These are phyloP conservation scores for Dendryphion nanum DNA, from an alignment of 2,329 filamentous ascomycete species.

Conservation along the genomic window DNA sequence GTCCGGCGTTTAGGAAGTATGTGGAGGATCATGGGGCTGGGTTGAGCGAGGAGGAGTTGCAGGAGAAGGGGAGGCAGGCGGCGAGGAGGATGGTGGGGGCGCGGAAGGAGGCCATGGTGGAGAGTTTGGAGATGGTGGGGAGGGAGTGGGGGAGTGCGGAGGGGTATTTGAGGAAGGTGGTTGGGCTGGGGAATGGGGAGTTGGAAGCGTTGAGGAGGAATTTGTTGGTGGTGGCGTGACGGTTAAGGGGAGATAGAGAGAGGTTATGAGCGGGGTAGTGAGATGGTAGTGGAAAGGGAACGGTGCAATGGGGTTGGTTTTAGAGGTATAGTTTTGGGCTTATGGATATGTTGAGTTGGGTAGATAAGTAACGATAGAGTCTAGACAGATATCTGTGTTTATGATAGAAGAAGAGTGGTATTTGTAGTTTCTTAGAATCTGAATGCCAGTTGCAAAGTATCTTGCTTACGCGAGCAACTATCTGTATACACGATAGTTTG, in stretches of 20 bases:
- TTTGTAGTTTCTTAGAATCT: no score
- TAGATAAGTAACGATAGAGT: no score
- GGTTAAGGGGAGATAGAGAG: background rate
- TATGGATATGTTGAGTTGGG: no score
- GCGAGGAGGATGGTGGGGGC: slow-evolving; percentile 38
- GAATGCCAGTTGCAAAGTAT: no score
- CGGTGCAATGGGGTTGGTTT: no score
- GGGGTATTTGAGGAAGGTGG: slow-evolving; percentile 59
- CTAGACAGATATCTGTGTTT: no score
- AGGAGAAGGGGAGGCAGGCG: slow-evolving; percentile 22
- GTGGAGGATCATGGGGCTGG: slow-evolving; percentile 13
- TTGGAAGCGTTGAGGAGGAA: slow-evolving; percentile 49
- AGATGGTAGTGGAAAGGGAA: no score
- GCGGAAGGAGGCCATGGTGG: slow-evolving; percentile 52
- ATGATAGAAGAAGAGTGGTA: no score
- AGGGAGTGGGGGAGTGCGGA: slow-evolving; percentile 63
- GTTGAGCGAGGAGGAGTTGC: slow-evolving; percentile 34
- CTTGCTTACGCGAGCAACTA: no score
- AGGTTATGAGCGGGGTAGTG: no score
- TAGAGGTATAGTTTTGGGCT: no score
- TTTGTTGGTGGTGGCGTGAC: slow-evolving; percentile 19
- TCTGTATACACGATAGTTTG: no score
- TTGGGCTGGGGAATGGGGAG: slow-evolving; percentile 57
- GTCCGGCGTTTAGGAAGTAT: slow-evolving; percentile 25
- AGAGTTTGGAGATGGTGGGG: slow-evolving; percentile 54